Base-by-base conservation (phyloP, 208 protist species). In the Leptomonas seymouri region DNA sequence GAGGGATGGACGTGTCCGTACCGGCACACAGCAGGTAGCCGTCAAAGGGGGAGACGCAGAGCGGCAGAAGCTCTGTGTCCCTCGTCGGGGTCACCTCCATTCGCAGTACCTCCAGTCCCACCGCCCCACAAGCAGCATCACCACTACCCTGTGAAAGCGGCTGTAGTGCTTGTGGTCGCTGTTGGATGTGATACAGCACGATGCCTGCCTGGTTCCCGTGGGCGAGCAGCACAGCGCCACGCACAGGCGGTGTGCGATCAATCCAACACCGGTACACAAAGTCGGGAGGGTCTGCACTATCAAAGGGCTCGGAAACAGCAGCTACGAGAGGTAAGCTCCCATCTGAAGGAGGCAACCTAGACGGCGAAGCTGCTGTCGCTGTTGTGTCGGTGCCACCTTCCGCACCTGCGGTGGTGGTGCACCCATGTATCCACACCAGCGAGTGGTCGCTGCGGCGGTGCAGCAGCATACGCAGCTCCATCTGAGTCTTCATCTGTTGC, bases 41-140 rank as follows among this genome's bases (percentile, higher is more conserved):
- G 60, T 89, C 84, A 50, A 71, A 83, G 30, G 87, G 81, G 28
- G 84, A 93, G 30, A 81, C 66, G n/a, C 78, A 78, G n/a, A 93
- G 64, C 20, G 84, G 81, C 45, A 89, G 45, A 42, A 78, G 54
- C 31, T 84, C 78, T 23, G 69, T 57, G 48, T 88, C 80, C 34
- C 73, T 65, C 58, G 63, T 71, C 31, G 55, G 54, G 21, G 67
- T 46, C 41, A 80, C 76, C 50, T 67, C 50, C 18, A 73, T 57
- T n/a, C 64, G 69, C 31, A 57, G 70, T 25, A 62, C 51, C 27
- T n/a, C 41, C 6, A 51, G 14, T 7, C 28, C 23, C 20, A 16
- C 20, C 55, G 55, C 16, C 21, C n/a, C 36, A 8, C 18, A 23
- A 41, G 25, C 18, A 16, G 27, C 44, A 25, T 27, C 27, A 6